Conservation (phyloP, 768 basidiomycete genomes). For the Boletus eberwhitei region DNA sequence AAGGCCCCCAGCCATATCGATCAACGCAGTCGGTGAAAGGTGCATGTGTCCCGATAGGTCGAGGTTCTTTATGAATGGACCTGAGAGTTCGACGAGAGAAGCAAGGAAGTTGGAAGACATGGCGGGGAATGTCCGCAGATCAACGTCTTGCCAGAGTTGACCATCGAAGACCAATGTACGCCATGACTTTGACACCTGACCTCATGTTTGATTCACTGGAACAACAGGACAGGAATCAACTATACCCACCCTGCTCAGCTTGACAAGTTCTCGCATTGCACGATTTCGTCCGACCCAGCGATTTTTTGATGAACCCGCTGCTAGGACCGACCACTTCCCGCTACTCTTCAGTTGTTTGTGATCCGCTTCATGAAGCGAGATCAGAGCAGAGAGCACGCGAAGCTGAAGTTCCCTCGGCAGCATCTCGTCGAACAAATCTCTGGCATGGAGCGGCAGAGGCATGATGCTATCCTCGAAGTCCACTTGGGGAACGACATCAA, state of each 20-base stretch:
- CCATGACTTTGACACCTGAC: slow-evolving; percentile 78
- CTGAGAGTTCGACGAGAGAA: slow-evolving; percentile 52
- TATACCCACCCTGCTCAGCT: slow-evolving; percentile 68
- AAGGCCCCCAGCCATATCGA: slow-evolving; percentile 52
- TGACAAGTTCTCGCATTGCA: slow-evolving; percentile 75
- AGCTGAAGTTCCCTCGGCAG: slow-evolving; percentile 73
- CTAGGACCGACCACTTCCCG: slow-evolving; percentile 57
- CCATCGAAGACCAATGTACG: slow-evolving; percentile 75
- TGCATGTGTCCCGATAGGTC: slow-evolving; percentile 61
- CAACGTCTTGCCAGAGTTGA: slow-evolving; percentile 73
- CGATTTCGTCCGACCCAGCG: slow-evolving; percentile 76
- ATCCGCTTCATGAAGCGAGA: slow-evolving; percentile 59
- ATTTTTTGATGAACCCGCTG: slow-evolving; percentile 56
- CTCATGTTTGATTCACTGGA: slow-evolving; percentile 15
- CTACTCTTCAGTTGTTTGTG: slow-evolving; percentile 42
- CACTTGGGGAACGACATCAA: slow-evolving; percentile 53
- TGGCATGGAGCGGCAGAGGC: slow-evolving; percentile 43
- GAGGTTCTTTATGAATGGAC: slow-evolving; percentile 60
- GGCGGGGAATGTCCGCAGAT: slow-evolving; percentile 61
- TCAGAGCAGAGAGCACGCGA: slow-evolving; percentile 51
- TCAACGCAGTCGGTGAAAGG: slow-evolving; percentile 47
- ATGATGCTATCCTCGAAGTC: slow-evolving; percentile 48
- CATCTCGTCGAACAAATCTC: slow-evolving; percentile 62
- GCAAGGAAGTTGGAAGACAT: slow-evolving; percentile 49
- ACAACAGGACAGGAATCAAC: slow-evolving; percentile 8